Evolutionary conservation across 2,329 filamentous ascomycete species (phyloP), one percentile per base, ranked within the genome.

Genomic region (Xylariaceae sp.): DNA sequence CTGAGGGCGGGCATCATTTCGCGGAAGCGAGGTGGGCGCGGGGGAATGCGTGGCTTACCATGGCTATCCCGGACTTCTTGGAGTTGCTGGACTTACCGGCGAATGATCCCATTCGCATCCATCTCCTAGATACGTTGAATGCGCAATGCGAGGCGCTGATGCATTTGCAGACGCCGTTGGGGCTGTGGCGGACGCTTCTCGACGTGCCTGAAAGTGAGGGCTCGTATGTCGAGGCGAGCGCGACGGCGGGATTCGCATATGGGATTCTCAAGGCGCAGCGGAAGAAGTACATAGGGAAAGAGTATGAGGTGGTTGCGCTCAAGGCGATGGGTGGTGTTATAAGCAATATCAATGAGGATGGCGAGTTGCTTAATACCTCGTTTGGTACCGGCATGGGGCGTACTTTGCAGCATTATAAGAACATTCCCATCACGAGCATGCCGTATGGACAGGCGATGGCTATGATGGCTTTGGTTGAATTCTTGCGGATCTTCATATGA

Each of bases 361-460:
- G 89, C 1, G 89, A 92, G 74, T 74, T 93, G 69, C 76, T 82
- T 52, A 85, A 91, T 69, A 88, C 87, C 1, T 90, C 87, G 64
- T 93, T 92, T 69, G 89, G 89, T 0, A 93, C 89, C 0, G 87
- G 79, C 0, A 92, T 93, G 88, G 89, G 89, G 0, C 78, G 83
- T 64, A 81, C 82, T 59, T 72, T 92, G 69, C 83, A 92, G 74
- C 88, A 90, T 72, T 92, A 93, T 70, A 87, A 88, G 73, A 82
- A 89, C 63, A 92, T 93, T 59, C 81, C 85, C 1, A 74, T 87
- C 62, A 93, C 89, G 2, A 88, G 86, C 66, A 93, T 92, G 89
- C 89, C 89, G 5, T 92, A 92, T 67, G 89, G 89, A 0, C 89
- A 92, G 72, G 88, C 88, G 0, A 92, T 92, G 89, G 89, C 88